Evolutionary conservation across 345 rosid genomes (phyloP).

Genomic region (Clausena lansium): DNA sequence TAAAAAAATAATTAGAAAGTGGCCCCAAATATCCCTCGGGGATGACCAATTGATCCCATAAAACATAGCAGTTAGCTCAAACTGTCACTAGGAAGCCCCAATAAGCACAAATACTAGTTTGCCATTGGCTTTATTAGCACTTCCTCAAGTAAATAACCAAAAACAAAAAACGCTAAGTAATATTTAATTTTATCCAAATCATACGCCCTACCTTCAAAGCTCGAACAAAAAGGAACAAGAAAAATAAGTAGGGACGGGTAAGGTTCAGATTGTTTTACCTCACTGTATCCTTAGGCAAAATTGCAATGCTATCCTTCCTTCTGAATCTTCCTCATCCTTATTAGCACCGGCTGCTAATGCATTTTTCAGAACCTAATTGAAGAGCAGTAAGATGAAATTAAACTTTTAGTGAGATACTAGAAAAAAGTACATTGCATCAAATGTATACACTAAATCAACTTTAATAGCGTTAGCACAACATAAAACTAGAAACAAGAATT

Average conservation of each 20-base stretch:
- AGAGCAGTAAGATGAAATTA: slow-evolving; percentile 3
- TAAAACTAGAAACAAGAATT: neutral
- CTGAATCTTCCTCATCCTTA: slow-evolving; percentile 97
- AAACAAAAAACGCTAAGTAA: too few relatives aligned
- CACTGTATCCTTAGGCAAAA: slow-evolving; percentile 98
- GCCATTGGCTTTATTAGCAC: neutral
- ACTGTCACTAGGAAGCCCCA: neutral
- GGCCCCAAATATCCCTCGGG: neutral
- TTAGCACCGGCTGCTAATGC: slow-evolving; percentile 85
- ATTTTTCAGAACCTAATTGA: slow-evolving; percentile 68
- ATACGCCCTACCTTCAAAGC: neutral
- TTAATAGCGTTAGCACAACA: neutral
- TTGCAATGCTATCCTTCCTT: slow-evolving; percentile 98
- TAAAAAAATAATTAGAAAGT: neutral
- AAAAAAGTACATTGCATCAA: neutral
- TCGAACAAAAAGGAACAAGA: neutral
- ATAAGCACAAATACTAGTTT: neutral
- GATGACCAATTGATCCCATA: neutral
- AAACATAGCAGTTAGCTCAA: neutral
- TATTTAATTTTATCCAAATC: too few relatives aligned
- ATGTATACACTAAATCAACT: slow-evolving; percentile 2
- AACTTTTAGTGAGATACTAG: neutral
- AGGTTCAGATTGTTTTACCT: slow-evolving; percentile 48
- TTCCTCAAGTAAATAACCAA: neutral
- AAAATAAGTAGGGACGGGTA: neutral